Evolutionary conservation across 495 filamentous ascomycete genomes (phyloP).

Genomic region (Talaromyces thailandensis): DNA sequence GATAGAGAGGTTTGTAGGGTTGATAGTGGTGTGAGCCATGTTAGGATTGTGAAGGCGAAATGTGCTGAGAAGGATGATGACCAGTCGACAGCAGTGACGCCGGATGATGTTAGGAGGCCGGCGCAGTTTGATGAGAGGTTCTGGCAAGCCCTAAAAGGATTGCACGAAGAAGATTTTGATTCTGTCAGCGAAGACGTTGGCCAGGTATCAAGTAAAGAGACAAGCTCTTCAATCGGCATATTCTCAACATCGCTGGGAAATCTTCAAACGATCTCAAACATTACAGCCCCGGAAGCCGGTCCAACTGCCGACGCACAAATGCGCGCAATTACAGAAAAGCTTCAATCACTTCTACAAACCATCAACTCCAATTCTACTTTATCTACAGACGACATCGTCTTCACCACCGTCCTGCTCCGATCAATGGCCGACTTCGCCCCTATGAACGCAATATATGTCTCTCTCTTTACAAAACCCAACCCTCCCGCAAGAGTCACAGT

Average conservation of each 20-base stretch:
- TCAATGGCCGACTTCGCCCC: constrained; percentile 67
- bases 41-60: constrained; percentile 49
- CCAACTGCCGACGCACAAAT: constrained; percentile 34
- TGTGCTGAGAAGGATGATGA: constrained; percentile 44
- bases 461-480: constrained; percentile 60
- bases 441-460: constrained; percentile 67
- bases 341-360: constrained; percentile 18
- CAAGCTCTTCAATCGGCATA: not conserved
- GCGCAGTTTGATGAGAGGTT: constrained; percentile 38
- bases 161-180: constrained; percentile 5
- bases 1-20: constrained; percentile 46
- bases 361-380: constrained; percentile 7
- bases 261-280: constrained; percentile 33
- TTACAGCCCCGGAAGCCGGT: constrained; percentile 33
- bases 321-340: constrained; percentile 29
- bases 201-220: not conserved
- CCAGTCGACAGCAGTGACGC: constrained; percentile 23
- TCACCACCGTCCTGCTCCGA: constrained; percentile 66
- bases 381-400: constrained; percentile 53
- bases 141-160: constrained; percentile 18
- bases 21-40: constrained; percentile 62
- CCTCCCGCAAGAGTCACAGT: constrained; percentile 81
- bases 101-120: constrained; percentile 29
- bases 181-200: not conserved
- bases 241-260: not conserved